Evolutionary conservation across 495 filamentous ascomycete genomes (phyloP), one percentile per base, ranked within the genome.

Genomic region (Penicillium soppii): DNA sequence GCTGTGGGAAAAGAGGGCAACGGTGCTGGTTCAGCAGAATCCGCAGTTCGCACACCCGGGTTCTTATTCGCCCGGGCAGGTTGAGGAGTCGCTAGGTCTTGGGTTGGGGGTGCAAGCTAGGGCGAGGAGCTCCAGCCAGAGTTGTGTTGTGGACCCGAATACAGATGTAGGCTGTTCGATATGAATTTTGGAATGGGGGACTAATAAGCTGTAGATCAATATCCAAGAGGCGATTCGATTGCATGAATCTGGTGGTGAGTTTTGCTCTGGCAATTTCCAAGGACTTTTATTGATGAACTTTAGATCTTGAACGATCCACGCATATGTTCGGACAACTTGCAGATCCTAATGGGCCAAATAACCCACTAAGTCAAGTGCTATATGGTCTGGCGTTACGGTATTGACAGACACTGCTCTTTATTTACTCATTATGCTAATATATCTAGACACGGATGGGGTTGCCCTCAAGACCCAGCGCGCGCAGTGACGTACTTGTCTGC

Each of bases 191-290:
- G 47, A 39, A 22, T 41, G 35, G 32, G 37, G 17, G 26, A 25
- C 47, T 57, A 32, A 56, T 47, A 15, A 22, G 0, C 7, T 41
- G 13, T 56, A 97, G 79, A 80, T 86, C 25, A 86, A 89, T 71
- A 96, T 99, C 48, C 91, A 96, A 71, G 85, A 94, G 69, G 94
- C 95, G n/a, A 97, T 99, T 68, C 78, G 85, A 59, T 78, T 97
- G 49, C 94, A 99, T 67, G 94, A 99, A 68, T 75, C 73, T 25
- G 92, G 94, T 46, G 77, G 82, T 83, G 69, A 67, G 75, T 66
- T 44, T 37, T 44, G 35, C 22, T 23, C 30, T 17, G 26, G 30
- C 47, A 0, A 7, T n/a, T 20, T 21, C 13, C 5, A 5, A 4
- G 7, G 17, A 30, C 7, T 1, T 49, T 54, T 9, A 13, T 60